Evolutionary conservation across 345 rosid genomes (phyloP).

Genomic region (Arabidopsis arenosa): DNA sequence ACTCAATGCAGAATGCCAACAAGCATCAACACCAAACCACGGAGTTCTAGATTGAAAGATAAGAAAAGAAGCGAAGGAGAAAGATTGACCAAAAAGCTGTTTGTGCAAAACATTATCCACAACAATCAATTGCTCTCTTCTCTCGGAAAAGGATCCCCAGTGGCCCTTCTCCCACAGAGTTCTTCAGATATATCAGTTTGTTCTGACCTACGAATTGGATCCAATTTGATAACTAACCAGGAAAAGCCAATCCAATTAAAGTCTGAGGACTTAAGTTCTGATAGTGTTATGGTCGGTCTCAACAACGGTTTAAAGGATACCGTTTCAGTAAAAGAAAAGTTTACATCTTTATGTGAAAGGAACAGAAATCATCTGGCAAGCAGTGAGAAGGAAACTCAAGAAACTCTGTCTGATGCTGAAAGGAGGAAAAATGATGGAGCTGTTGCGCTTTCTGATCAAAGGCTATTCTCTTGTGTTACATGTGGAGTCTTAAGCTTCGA

Average conservation of each 20-base stretch:
- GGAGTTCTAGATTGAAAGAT: slow-evolving; percentile 90
- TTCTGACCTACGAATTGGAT: slow-evolving; percentile 71
- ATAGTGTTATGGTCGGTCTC: background rate
- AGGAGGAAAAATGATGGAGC: slow-evolving; percentile 44
- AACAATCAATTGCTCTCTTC: slow-evolving; percentile 68
- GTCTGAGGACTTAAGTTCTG: slow-evolving; percentile 48
- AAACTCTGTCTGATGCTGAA: slow-evolving; percentile 38
- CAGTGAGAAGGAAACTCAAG: slow-evolving; percentile 43
- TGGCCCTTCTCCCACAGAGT: slow-evolving; percentile 75
- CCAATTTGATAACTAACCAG: slow-evolving; percentile 56
- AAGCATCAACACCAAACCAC: slow-evolving; percentile 62
- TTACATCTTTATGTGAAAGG: slow-evolving; percentile 64
- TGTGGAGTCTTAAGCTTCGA: slow-evolving; percentile 90
- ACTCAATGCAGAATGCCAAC: slow-evolving; percentile 64
- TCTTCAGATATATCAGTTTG: slow-evolving; percentile 72
- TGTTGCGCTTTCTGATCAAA: slow-evolving; percentile 77
- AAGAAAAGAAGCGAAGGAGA: slow-evolving; percentile 91
- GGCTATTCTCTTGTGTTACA: slow-evolving; percentile 86
- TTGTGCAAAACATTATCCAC: slow-evolving; percentile 68
- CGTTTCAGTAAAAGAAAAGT: slow-evolving; percentile 60
- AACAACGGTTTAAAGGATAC: slow-evolving; percentile 46
- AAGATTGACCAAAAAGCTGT: slow-evolving; percentile 73
- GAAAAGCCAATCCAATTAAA: slow-evolving; percentile 47
- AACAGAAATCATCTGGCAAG: slow-evolving; percentile 47
- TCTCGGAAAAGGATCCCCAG: slow-evolving; percentile 80